A percentile compares a stretch with the other conserved stretches of the same genome.
Conservation (phyloP, 139 green algal genomes). For the Volvox africanus region DNA sequence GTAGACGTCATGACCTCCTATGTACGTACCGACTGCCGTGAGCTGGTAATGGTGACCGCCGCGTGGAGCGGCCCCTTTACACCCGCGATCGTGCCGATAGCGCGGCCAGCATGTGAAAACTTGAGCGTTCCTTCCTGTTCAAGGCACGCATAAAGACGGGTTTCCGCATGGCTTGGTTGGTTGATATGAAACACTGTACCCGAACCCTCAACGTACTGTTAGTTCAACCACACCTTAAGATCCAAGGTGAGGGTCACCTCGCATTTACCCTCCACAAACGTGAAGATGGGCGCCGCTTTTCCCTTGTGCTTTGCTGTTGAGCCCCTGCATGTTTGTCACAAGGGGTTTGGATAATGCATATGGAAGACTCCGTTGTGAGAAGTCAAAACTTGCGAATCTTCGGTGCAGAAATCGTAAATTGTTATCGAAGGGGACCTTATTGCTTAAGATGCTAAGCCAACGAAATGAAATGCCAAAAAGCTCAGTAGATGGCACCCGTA, state of each 20-base stretch:
- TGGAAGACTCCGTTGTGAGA: too few species aligned
- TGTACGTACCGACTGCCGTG: slow-evolving; percentile 57
- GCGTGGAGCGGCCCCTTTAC: slow-evolving; percentile 71
- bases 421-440: too few species aligned
- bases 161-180: too few species aligned
- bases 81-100: slow-evolving; percentile 71
- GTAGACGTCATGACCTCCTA: not conserved
- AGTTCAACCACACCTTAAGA: slow-evolving; percentile 22
- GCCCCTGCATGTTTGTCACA: slow-evolving; percentile 39
- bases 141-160: not conserved
- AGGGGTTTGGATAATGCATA: too few species aligned
- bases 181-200: too few species aligned
- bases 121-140: slow-evolving; percentile 69
- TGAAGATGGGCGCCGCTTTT: slow-evolving; percentile 68
- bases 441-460: too few species aligned
- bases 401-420: too few species aligned
- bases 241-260: slow-evolving; percentile 60
- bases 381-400: too few species aligned
- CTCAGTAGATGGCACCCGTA: too few species aligned
- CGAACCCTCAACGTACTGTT: not conserved
- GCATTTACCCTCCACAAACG: slow-evolving; percentile 67
- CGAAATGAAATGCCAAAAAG: too few species aligned
- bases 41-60: slow-evolving; percentile 69
- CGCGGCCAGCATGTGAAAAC: slow-evolving; percentile 64
- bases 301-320: slow-evolving; percentile 70